Conservation (phyloP, 345 rosid genomes). For the Eutrema heterophyllum region DNA sequence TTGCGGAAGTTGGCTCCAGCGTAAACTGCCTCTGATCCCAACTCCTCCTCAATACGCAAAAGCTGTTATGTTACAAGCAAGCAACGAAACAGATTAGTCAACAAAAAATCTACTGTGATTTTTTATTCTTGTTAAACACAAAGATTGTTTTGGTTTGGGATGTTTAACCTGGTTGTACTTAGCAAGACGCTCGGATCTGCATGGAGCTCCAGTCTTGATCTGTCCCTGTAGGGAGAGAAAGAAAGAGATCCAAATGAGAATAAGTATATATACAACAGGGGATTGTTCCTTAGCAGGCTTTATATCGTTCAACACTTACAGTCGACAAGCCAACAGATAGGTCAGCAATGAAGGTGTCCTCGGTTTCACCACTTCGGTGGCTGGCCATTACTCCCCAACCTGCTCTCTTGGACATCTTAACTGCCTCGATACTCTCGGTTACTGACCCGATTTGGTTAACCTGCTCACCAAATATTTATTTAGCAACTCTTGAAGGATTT, state of each 20-base stretch:
- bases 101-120: not conserved
- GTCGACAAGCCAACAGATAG: constrained; percentile 91
- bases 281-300: not conserved
- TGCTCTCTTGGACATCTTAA: constrained; percentile 93
- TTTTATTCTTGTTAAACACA: not conserved
- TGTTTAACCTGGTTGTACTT: constrained; percentile 81
- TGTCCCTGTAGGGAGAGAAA: constrained; percentile 61
- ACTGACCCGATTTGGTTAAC: constrained; percentile 98
- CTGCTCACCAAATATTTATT: constrained; percentile 33
- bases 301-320: constrained; percentile 32
- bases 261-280: no score
- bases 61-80: constrained; percentile 35
- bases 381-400: constrained; percentile 99
- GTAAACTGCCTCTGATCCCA: constrained; percentile 73
- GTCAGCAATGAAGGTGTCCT: constrained; percentile 96
- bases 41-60: constrained; percentile 90
- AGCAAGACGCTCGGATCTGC: constrained; percentile 97
- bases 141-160: not conserved
- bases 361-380: constrained; percentile 98
- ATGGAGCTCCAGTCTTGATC: constrained; percentile 96
- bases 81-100: not conserved
- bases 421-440: constrained; percentile 98
- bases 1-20: constrained; percentile 83
- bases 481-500: not conserved
- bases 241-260: not conserved